Evolutionary conservation across 192 early-diverging fungal species (phyloP).

Genomic region (Coemansia sp.): DNA sequence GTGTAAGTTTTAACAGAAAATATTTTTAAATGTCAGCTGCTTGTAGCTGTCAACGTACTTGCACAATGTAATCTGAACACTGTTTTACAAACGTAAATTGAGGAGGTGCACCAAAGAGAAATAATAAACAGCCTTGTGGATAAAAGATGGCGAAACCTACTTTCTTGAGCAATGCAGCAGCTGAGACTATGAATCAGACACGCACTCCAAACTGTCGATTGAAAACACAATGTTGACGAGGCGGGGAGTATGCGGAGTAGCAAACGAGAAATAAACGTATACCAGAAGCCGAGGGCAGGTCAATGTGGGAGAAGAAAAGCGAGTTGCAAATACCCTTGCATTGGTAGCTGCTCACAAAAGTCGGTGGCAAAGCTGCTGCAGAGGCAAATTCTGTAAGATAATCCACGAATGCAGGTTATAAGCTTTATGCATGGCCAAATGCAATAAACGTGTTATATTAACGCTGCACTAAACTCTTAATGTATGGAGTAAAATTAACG

Average conservation of each 20-base stretch:
- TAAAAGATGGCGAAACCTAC: neutral
- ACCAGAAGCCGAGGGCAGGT: neutral
- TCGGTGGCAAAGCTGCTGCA: neutral
- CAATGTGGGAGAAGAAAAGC: conserved; percentile 5
- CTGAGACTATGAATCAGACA: conserved; percentile 3
- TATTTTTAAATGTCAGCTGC: neutral
- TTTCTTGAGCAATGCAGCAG: conserved; percentile 6
- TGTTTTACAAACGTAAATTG: neutral
- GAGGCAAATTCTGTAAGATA: neutral
- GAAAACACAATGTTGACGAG: neutral
- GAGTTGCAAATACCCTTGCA: neutral
- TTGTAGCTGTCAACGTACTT: neutral
- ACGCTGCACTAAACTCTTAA: neutral
- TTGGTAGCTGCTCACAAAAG: neutral
- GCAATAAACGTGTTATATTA: neutral
- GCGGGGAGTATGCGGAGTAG: conserved; percentile 15
- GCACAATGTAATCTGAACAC: neutral
- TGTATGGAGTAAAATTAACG: neutral
- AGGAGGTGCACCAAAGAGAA: neutral
- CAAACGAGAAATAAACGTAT: neutral
- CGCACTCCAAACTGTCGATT: neutral
- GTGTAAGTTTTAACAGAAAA: too few species aligned
- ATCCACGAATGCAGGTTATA: neutral
- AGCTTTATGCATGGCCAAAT: neutral
- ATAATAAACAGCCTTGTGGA: neutral